Evolutionary conservation across 352 stramenopile genomes (phyloP).

Genomic region (Phytophthora aleatoria): DNA sequence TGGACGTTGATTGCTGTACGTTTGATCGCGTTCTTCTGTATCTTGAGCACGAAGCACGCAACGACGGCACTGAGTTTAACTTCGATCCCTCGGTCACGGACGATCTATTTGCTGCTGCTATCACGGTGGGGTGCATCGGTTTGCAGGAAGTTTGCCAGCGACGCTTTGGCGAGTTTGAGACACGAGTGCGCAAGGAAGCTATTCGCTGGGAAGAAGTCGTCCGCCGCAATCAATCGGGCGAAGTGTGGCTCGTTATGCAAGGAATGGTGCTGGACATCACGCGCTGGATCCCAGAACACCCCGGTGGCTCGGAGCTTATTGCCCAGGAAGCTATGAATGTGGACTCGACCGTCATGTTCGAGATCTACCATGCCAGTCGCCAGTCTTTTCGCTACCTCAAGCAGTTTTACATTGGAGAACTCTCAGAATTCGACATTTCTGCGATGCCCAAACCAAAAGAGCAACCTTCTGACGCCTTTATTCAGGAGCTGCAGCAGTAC

Average conservation of each 20-base stretch:
- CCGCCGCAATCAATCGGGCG: slow-evolving; percentile 68
- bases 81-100: slow-evolving; percentile 85
- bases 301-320: slow-evolving; percentile 85
- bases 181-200: slow-evolving; percentile 73
- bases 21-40: slow-evolving; percentile 91
- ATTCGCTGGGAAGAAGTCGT: slow-evolving; percentile 87
- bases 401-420: slow-evolving; percentile 92
- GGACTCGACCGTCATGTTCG: slow-evolving; percentile 90
- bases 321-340: slow-evolving; percentile 86
- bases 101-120: slow-evolving; percentile 68
- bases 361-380: slow-evolving; percentile 92
- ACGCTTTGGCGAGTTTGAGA: slow-evolving; percentile 81
- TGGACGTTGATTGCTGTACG: slow-evolving; percentile 87
- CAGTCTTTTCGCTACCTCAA: slow-evolving; percentile 92
- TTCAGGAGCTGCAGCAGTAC: slow-evolving; percentile 81
- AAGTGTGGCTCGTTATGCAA: slow-evolving; percentile 88
- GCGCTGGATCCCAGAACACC: slow-evolving; percentile 88
- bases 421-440: slow-evolving; percentile 63
- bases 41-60: slow-evolving; percentile 79
- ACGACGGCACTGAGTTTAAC: slow-evolving; percentile 67
- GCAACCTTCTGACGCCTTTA: slow-evolving; percentile 67
- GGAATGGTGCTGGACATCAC: slow-evolving; percentile 91
- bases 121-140: slow-evolving; percentile 70
- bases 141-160: slow-evolving; percentile 79
- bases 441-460: slow-evolving; percentile 56